Conservation (phyloP, 2,329 filamentous ascomycete species). For the Clarireedia hainanense region DNA sequence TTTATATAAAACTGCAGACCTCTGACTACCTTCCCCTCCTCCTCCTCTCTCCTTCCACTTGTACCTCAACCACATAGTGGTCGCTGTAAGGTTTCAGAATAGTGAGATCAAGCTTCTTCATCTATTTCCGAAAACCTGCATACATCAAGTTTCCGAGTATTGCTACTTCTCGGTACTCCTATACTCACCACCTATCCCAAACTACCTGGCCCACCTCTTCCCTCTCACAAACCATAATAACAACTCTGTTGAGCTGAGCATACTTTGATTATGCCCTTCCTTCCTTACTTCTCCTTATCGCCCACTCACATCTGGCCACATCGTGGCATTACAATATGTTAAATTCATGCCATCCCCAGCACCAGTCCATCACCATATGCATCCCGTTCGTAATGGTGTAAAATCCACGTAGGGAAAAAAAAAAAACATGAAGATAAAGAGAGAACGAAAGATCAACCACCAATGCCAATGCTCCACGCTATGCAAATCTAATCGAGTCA, state of each 20-base stretch:
- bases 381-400: too few species aligned
- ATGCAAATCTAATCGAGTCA: slow-evolving; percentile 7
- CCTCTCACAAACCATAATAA: too few species aligned
- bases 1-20: too few species aligned
- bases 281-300: not conserved
- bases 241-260: not conserved
- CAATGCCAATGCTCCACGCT: slow-evolving; percentile 3
- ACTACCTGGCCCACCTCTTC: not conserved
- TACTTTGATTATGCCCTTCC: not conserved
- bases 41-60: too few species aligned
- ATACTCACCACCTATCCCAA: not conserved
- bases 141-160: too few species aligned
- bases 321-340: not conserved
- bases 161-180: too few species aligned
- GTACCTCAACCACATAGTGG: too few species aligned
- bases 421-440: not conserved
- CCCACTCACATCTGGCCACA: not conserved
- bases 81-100: too few species aligned
- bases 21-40: too few species aligned
- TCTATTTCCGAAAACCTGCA: too few species aligned
- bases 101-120: too few species aligned
- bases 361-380: not conserved
- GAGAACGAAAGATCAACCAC: not conserved
- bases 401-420: not conserved
- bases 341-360: not conserved